Conservation (phyloP, 345 rosid species). For the Ceriops zippeliana region DNA sequence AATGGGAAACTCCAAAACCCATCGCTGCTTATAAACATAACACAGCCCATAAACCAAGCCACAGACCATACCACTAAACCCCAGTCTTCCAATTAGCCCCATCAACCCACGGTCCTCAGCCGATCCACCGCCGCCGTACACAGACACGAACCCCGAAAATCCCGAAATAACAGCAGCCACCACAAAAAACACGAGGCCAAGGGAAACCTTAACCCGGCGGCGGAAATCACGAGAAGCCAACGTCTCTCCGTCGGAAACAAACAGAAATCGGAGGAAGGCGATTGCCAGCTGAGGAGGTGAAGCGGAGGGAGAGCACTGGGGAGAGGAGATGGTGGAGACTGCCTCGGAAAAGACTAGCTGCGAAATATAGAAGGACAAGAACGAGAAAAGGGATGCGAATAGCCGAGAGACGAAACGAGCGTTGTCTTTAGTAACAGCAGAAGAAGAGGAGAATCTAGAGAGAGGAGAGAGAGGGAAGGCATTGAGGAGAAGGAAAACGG, state of each 20-base stretch:
- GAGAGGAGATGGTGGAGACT: conserved; percentile 46
- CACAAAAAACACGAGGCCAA: conserved; percentile 42
- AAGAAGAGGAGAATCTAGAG: neutral
- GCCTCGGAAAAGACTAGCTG: conserved; percentile 58
- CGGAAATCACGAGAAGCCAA: conserved; percentile 31
- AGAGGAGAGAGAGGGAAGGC: conserved; percentile 27
- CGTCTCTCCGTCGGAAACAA: conserved; percentile 19
- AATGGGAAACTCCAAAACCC: conserved; percentile 83
- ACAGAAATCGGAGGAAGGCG: conserved; percentile 30
- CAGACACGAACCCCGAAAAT: conserved; percentile 34
- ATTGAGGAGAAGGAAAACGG: conserved; percentile 49
- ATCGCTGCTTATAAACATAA: conserved; percentile 49
- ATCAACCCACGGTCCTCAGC: neutral
- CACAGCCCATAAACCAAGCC: conserved; percentile 61
- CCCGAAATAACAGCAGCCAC: conserved; percentile 44
- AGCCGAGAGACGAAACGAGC: conserved; percentile 1
- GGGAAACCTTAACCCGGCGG: conserved; percentile 46
- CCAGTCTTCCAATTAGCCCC: conserved; percentile 32
- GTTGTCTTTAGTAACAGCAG: conserved; percentile 8
- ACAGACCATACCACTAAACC: conserved; percentile 62
- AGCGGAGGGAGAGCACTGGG: conserved; percentile 30
- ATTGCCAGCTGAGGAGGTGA: conserved; percentile 36
- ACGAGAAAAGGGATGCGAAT: conserved; percentile 20
- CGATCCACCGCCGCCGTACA: conserved; percentile 31
- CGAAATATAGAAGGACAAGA: conserved; percentile 43